Evolutionary conservation across 108 stramenopile species (phyloP).

Genomic region (Discostella stelligeroides): DNA sequence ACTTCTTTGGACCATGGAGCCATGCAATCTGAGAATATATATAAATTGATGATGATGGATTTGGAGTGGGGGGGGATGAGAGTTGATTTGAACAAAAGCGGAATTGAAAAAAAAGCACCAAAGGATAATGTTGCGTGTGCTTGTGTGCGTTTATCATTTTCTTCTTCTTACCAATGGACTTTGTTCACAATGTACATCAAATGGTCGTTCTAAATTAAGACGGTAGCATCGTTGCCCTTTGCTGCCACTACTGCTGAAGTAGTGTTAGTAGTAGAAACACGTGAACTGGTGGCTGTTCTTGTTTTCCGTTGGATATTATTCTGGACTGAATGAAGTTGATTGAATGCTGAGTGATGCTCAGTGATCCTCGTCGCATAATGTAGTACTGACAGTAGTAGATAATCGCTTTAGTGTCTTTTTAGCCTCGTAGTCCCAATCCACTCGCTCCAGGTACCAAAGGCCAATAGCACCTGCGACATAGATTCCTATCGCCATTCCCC

Average conservation of each 20-base stretch:
- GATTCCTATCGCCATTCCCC: conserved; percentile 29
- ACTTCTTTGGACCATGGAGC: conserved; percentile 29
- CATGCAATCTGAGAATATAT: conserved; percentile 42
- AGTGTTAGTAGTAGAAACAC: too few relatives aligned
- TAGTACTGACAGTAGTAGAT: background rate
- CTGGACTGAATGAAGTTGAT: too few relatives aligned
- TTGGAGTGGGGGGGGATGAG: too few relatives aligned
- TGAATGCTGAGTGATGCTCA: background rate
- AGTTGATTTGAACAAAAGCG: too few relatives aligned
- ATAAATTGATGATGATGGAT: background rate
- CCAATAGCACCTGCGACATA: conserved; percentile 21
- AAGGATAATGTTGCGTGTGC: too few relatives aligned
- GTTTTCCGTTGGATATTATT: too few relatives aligned
- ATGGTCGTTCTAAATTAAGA: conserved; percentile 47
- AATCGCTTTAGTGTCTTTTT: conserved; percentile 3
- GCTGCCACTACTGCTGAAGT: too few relatives aligned
- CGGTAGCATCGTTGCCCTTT: conserved; percentile 29
- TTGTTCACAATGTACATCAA: conserved; percentile 38
- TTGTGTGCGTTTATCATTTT: too few relatives aligned
- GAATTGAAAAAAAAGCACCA: too few relatives aligned
- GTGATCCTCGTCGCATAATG: too few relatives aligned
- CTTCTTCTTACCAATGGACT: conserved; percentile 28
- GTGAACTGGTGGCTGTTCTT: too few relatives aligned
- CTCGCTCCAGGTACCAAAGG: conserved; percentile 12
- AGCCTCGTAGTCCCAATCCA: conserved; percentile 19